Percentiles rank a stretch among this genome's conserved stretches.
phyloP scores from a whole-genome alignment of 2,329 filamentous ascomycete species.

The Cordyceps fumosorosea region DNA sequence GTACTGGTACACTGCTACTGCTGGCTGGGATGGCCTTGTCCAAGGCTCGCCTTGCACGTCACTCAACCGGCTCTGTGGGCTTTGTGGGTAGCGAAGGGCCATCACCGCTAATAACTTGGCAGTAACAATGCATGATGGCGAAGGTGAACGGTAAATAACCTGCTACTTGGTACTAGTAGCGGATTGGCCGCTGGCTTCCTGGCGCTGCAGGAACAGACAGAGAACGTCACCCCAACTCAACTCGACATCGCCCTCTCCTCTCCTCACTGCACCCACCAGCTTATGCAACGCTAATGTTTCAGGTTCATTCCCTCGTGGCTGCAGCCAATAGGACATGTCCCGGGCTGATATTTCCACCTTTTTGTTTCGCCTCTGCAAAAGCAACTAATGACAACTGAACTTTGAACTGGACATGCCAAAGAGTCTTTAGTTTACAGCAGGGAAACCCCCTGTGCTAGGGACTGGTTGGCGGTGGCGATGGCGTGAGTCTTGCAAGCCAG shows the following conservation, averaged over 20 bases:
- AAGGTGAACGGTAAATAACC: neutral
- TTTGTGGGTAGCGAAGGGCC: neutral
- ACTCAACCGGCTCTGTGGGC: neutral
- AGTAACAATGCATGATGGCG: neutral
- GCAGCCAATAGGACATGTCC: constrained; percentile 10
- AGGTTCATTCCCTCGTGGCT: constrained; percentile 10
- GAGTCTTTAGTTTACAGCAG: neutral
- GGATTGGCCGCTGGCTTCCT: neutral
- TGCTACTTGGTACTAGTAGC: no score
- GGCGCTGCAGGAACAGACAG: no score
- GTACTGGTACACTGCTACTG: no score
- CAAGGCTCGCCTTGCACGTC: neutral
- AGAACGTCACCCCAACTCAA: neutral
- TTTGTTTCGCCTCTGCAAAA: constrained; percentile 1
- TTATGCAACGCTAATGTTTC: constrained; percentile 14
- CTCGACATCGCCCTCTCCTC: neutral
- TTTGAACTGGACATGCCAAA: neutral
- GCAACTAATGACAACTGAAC: neutral
- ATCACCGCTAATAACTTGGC: neutral
- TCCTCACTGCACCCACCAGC: neutral
- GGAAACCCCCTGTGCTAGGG: neutral
- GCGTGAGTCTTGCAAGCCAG: neutral
- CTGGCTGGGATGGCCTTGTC: neutral
- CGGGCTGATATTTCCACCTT: constrained; percentile 5
- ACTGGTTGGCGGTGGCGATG: neutral